These are phyloP conservation scores for Coniosporium apollinis DNA, from an alignment of 495 filamentous ascomycete genomes.

Conservation along the genomic window DNA sequence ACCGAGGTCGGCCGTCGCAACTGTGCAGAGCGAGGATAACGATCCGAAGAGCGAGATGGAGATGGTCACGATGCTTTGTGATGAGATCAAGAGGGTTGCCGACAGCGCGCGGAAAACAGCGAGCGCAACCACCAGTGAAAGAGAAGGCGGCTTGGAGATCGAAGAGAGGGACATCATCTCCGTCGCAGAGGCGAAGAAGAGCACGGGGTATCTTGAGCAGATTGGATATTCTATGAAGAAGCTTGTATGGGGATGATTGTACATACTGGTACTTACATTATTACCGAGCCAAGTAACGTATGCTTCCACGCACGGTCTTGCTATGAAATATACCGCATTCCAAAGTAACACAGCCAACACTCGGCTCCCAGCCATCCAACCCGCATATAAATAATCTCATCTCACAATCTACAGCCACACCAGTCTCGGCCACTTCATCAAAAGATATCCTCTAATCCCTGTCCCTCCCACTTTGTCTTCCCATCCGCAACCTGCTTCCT, in stretches of 20 bases:
- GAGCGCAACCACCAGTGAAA: not conserved
- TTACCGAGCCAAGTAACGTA: too few species aligned
- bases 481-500: conserved; percentile 38
- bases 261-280: too few species aligned
- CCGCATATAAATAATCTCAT: too few species aligned
- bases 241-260: conserved; percentile 69
- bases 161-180: conserved; percentile 66
- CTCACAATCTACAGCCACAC: too few species aligned
- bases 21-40: conserved; percentile 17
- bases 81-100: conserved; percentile 33
- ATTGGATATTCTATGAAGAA: conserved; percentile 76
- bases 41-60: conserved; percentile 44
- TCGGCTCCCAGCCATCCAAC: too few species aligned
- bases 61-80: conserved; percentile 52
- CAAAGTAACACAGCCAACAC: too few species aligned
- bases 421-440: too few species aligned
- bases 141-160: conserved; percentile 25
- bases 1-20: conserved; percentile 29
- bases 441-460: conserved; percentile 49
- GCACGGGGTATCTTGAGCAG: conserved; percentile 72
- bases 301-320: too few species aligned
- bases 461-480: conserved; percentile 34
- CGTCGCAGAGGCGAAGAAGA: conserved; percentile 68
- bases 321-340: too few species aligned
- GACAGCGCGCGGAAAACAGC: conserved; percentile 13